Base-by-base conservation (phyloP, 495 filamentous ascomycete species). In the Penicillium coprophilum region DNA sequence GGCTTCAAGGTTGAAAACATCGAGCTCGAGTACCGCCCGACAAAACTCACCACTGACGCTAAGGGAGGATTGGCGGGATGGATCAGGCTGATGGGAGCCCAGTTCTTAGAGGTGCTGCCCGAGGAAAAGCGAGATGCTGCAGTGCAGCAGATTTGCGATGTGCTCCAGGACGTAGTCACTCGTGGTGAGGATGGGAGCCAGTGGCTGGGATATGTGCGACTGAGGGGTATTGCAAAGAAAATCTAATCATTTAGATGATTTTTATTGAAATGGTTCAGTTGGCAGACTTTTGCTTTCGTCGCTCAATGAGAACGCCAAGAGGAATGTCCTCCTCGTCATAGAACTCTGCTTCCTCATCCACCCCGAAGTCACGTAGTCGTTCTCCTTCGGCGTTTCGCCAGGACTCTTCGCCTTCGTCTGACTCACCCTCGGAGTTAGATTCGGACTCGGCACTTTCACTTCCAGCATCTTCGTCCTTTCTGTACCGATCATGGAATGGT, bases 301-400 rank as follows among this genome's bases (percentile, higher is more conserved):
- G 64, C 44, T 69, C 52, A 46, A 77, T 66, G 11, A 77, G 58
- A 27, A 75, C 53, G 0, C 58, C 87, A 38, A 97, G 66, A 0
- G 92, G 92, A 7, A 96, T 77, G 65, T 96, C 87, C 53, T 95
- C 91, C 55, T 93, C 81, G 56, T 88, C 86, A 55, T 88, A 86
- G 56, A 85, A 86, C 62, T 95, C 90, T 9, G 77, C 82, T 9
- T 91, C 89, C 61, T 90, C 89, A 61, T 96, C 92, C 0, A 96
- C 90, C 2, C 94, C 94, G 69, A 91, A 98, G 66, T 98, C 94
- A 41, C 85, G 78, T 32, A 97, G 76, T 9, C 85, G 77, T 61
- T 97, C 92, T 4, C 94, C 94, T 40, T 96, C 92, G 0, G 85
- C 80, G 59, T 96, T 93, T 6, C 77, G 82, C 94, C 94, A 97